A percentile compares a stretch with the other conserved stretches of the same genome.
Conservation (phyloP, 2,329 filamentous ascomycete genomes). For the Simplicillium sp. region DNA sequence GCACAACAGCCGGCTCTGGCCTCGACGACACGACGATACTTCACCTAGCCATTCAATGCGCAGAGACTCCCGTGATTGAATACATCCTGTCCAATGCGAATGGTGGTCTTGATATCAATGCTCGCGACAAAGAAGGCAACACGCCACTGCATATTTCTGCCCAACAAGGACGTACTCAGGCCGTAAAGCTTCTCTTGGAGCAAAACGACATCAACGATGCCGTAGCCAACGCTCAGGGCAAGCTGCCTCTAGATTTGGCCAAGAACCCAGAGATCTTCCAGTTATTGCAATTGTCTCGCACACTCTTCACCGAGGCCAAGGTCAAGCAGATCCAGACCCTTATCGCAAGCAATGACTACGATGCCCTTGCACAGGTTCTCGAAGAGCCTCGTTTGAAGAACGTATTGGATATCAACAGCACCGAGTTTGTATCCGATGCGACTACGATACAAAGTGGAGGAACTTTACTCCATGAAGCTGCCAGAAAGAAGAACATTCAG, state of each 20-base stretch:
- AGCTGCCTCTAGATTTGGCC: constrained; percentile 78
- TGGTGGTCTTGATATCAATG: constrained; percentile 69
- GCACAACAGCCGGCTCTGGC: constrained; percentile 28
- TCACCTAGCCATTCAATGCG: constrained; percentile 91
- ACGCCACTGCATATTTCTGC: constrained; percentile 86
- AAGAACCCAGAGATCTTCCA: constrained; percentile 94
- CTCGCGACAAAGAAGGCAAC: constrained; percentile 87
- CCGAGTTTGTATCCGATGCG: constrained; percentile 77
- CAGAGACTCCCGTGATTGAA: constrained; percentile 84
- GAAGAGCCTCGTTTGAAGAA: constrained; percentile 80
- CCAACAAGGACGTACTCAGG: constrained; percentile 65
- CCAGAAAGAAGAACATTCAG: constrained; percentile 70
- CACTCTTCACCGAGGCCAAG: constrained; percentile 80
- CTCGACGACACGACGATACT: constrained; percentile 82
- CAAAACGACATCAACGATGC: constrained; percentile 82
- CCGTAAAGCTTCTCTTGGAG: constrained; percentile 78
- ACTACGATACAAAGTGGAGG: constrained; percentile 74
- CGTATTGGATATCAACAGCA: constrained; percentile 83
- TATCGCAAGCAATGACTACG: constrained; percentile 47
- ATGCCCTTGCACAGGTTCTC: constrained; percentile 66
- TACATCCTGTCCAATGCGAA: constrained; percentile 76
- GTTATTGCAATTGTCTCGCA: constrained; percentile 80
- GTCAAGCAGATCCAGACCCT: constrained; percentile 39
- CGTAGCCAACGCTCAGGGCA: constrained; percentile 73
- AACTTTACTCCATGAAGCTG: constrained; percentile 86